Evolutionary conservation across 75 land plant species (phyloP).

Genomic region (Adiantum capillusveneris): DNA sequence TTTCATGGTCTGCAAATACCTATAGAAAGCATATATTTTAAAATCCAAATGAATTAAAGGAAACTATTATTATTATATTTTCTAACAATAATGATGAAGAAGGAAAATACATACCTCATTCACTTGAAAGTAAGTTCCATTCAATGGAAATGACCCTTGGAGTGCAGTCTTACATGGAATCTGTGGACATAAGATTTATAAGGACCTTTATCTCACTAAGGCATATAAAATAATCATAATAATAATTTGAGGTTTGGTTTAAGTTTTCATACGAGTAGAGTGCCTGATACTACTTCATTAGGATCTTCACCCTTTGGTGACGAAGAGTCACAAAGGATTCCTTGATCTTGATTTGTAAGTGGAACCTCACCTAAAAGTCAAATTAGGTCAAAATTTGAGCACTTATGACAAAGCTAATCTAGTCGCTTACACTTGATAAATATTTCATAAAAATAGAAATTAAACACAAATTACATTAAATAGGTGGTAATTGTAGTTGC

Average conservation of each 20-base stretch:
- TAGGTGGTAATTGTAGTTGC: too few relatives aligned
- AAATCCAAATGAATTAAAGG: too few relatives aligned
- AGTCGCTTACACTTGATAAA: too few relatives aligned
- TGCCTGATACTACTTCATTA: conserved; percentile 53
- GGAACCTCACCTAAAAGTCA: conserved; percentile 14
- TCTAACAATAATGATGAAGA: too few relatives aligned
- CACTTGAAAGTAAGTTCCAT: conserved; percentile 96
- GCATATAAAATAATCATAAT: too few relatives aligned
- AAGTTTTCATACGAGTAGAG: conserved; percentile 58
- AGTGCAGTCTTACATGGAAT: conserved; percentile 93
- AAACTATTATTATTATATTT: too few relatives aligned
- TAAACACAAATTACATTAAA: too few relatives aligned
- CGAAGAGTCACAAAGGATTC: neutral
- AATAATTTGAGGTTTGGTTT: too few relatives aligned
- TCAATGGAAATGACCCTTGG: conserved; percentile 88
- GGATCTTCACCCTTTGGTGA: neutral
- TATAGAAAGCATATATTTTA: conserved; percentile 6
- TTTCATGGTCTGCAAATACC: conserved; percentile 78
- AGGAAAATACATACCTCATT: conserved; percentile 60
- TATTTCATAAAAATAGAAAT: too few relatives aligned
- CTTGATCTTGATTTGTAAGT: conserved; percentile 5
- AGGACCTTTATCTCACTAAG: too few relatives aligned
- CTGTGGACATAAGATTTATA: conserved; percentile 19
- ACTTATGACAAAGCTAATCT: too few relatives aligned
- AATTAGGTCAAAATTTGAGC: too few relatives aligned